These are phyloP conservation scores for Penicillium maclennaniae DNA, from an alignment of 495 filamentous ascomycete species.

Conservation along the genomic window DNA sequence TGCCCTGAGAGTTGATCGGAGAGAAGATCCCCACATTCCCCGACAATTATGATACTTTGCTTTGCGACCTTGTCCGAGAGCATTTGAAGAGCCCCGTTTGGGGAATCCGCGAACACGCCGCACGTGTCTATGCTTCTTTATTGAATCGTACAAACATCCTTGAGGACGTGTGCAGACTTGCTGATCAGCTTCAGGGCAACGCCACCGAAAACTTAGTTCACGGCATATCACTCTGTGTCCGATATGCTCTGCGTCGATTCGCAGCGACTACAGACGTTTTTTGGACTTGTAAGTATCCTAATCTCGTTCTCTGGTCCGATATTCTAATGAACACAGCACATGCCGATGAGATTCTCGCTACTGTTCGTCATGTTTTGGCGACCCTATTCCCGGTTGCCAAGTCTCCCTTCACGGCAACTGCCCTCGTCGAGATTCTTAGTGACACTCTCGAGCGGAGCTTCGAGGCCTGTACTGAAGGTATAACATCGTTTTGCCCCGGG, in stretches of 20 bases:
- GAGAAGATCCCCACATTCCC: conserved; percentile 40
- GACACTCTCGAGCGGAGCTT: conserved; percentile 36
- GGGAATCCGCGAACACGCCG: conserved; percentile 88
- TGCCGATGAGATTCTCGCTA: conserved; percentile 24
- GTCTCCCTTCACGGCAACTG: conserved; percentile 40
- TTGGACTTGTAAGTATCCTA: conserved; percentile 23
- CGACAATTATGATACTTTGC: conserved; percentile 30
- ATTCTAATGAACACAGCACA: conserved; percentile 22
- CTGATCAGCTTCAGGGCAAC: conserved; percentile 32
- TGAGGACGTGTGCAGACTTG: conserved; percentile 42
- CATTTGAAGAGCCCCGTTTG: conserved; percentile 70
- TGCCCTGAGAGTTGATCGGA: conserved; percentile 74
- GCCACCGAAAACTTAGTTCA: conserved; percentile 62
- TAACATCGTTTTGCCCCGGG: background rate
- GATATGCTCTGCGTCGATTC: conserved; percentile 44
- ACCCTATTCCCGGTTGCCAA: conserved; percentile 25
- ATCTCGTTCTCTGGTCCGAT: background rate
- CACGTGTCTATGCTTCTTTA: conserved; percentile 70
- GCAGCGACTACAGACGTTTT: conserved; percentile 29
- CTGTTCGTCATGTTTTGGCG: conserved; percentile 26
- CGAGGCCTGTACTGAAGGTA: conserved; percentile 29
- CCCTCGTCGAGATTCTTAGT: conserved; percentile 40
- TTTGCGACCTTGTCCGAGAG: conserved; percentile 33
- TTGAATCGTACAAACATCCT: conserved; percentile 51
- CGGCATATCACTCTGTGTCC: conserved; percentile 50